A percentile compares a stretch with the other conserved stretches of the same genome.
Evolutionary conservation across 2,329 filamentous ascomycete species (phyloP).

Genomic region (Samsoniella hepiali): DNA sequence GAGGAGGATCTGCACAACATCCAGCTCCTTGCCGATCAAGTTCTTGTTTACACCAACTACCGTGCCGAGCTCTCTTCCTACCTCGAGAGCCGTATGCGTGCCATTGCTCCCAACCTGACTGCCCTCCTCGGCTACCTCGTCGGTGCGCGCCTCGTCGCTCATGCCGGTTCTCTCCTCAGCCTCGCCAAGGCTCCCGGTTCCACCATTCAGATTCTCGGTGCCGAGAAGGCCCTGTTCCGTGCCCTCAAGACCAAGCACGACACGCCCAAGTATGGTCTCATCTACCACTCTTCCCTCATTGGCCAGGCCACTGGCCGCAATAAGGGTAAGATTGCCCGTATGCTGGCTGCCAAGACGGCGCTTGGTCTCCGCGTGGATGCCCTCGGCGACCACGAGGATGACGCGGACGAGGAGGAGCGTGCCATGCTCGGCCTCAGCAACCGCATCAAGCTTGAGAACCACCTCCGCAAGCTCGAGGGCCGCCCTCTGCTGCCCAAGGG

Average conservation of each 20-base stretch:
- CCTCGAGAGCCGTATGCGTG: constrained; percentile 89
- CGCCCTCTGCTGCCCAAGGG: constrained; percentile 80
- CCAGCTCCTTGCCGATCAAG: constrained; percentile 84
- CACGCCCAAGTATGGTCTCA: constrained; percentile 95
- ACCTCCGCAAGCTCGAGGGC: constrained; percentile 77
- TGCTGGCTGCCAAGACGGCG: constrained; percentile 89
- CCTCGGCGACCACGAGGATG: constrained; percentile 54
- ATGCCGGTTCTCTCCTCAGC: constrained; percentile 90
- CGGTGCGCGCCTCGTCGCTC: constrained; percentile 89
- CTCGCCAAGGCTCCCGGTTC: constrained; percentile 92
- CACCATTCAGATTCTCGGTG: constrained; percentile 96
- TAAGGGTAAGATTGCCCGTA: constrained; percentile 98
- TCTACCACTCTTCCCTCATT: constrained; percentile 89
- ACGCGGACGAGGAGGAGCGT: constrained; percentile 85
- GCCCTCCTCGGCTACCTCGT: constrained; percentile 90
- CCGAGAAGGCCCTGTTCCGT: constrained; percentile 97
- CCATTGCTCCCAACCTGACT: constrained; percentile 93
- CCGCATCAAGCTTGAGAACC: constrained; percentile 71
- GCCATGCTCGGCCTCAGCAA: constrained; percentile 72
- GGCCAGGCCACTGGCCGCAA: constrained; percentile 97
- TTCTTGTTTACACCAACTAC: constrained; percentile 88
- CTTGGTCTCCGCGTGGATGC: constrained; percentile 92
- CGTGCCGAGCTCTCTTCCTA: constrained; percentile 84
- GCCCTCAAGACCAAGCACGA: constrained; percentile 99
- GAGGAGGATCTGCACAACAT: constrained; percentile 92